Evolutionary conservation across 169 alveolate genomes (phyloP), one percentile per base, ranked within the genome.

Genomic region (Cryptosporidium ryanae): DNA sequence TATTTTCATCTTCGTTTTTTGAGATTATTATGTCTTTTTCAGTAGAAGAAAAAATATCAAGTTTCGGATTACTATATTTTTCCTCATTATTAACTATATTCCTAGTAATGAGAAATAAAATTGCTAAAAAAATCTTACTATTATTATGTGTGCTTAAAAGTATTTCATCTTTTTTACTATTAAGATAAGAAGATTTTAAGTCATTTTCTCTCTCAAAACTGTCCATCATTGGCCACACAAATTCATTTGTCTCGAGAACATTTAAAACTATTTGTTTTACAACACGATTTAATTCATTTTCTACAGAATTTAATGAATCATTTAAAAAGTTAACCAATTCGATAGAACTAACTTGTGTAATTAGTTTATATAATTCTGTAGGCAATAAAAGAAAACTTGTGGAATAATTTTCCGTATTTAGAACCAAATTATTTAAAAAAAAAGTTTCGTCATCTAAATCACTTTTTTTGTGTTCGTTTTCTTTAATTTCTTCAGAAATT

Each of bases 1-100:
- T 31, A 71, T 91, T 65, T 91, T 95, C 84, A 1, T 64, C 84
- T 65, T 90, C 67, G 82, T 90, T 63, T 64, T 68, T 66, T 61
- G 71, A 55, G 29, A 49, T 84, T 32, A 82, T 66, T 64, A 6
- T 10, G 8, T 38, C 46, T 38, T 38, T 38, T 38, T 38, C 46
- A 54, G 21, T 64, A 52, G 71, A 23, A 49, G 54, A 31, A 13
- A 68, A 68, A 52, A 27, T 25, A 32, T 68, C 50, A 25, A 68
- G 55, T n/a, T 54, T 31, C 17, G 67, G 1, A 68, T 68, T 55
- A 38, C 38, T n/a, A 31, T 48, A 68, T 32, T 68, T 68, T 18
- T 8, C 67, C 3, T 38, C 46, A 7, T 46, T 44, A 13, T 66
- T 66, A 25, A 65, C 50, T 8, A 68, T 13, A n/a, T 50, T 49